Conservation (phyloP, 75 land plant species). For the Azolla pinnata region DNA sequence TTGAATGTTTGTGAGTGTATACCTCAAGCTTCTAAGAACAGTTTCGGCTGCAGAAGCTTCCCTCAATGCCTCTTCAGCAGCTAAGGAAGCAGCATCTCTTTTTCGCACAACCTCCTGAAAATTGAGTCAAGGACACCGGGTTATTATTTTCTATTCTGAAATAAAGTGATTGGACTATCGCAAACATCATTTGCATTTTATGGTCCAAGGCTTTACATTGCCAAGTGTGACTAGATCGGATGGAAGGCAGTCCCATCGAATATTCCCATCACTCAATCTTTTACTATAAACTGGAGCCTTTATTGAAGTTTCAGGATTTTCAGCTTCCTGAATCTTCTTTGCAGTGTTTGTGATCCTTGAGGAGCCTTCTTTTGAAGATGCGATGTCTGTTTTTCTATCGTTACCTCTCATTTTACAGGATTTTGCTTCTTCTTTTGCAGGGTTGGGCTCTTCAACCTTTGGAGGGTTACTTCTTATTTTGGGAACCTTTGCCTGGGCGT, state of each 20-base stretch:
- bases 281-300: conserved; percentile 24
- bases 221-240: conserved; percentile 47
- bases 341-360: too few species aligned
- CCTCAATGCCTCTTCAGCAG: conserved; percentile 71
- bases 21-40: conserved; percentile 63
- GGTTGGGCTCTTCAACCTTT: too few species aligned
- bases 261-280: conserved; percentile 35
- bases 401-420: too few species aligned
- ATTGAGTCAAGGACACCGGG: background rate
- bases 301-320: background rate
- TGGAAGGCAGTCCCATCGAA: conserved; percentile 64
- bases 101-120: conserved; percentile 61
- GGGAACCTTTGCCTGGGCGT: too few species aligned
- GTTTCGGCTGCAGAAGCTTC: conserved; percentile 61
- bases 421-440: too few species aligned
- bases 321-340: too few species aligned
- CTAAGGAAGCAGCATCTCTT: conserved; percentile 53
- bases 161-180: too few species aligned
- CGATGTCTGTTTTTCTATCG: too few species aligned
- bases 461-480: too few species aligned
- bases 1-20: too few species aligned
- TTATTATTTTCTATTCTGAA: background rate
- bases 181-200: too few species aligned
- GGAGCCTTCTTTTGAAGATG: too few species aligned
- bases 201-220: conserved; percentile 36